Evolutionary conservation across 192 early-diverging fungal genomes (phyloP).

Genomic region (Coemansia brasiliensis): DNA sequence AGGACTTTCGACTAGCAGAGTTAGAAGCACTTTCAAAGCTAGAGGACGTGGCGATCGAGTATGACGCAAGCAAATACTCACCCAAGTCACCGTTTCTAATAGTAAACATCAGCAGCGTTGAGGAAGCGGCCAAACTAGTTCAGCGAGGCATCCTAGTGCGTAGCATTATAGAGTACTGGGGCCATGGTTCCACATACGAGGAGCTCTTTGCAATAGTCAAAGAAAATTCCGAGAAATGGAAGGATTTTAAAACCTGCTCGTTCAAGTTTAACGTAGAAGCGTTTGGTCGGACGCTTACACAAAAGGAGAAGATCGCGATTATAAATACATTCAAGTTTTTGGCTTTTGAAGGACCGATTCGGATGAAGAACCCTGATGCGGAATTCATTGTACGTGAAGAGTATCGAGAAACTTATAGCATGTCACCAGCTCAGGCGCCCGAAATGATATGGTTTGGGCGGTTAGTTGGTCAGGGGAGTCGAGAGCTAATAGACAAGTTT

Average conservation of each 20-base stretch:
- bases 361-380: slow-evolving; percentile 76
- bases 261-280: slow-evolving; percentile 78
- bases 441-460: slow-evolving; percentile 68
- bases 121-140: slow-evolving; percentile 71
- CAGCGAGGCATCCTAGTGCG: slow-evolving; percentile 80
- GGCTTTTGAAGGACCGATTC: slow-evolving; percentile 75
- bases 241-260: slow-evolving; percentile 55
- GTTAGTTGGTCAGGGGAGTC: slow-evolving; percentile 64
- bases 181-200: slow-evolving; percentile 60
- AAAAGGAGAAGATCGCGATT: slow-evolving; percentile 70
- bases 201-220: slow-evolving; percentile 63
- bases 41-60: slow-evolving; percentile 68
- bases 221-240: slow-evolving; percentile 60
- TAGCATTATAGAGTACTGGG: slow-evolving; percentile 79
- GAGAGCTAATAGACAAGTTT: slow-evolving; percentile 74
- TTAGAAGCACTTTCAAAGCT: slow-evolving; percentile 79
- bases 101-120: slow-evolving; percentile 67
- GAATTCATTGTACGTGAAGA: slow-evolving; percentile 79
- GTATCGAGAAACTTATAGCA: slow-evolving; percentile 35
- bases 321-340: slow-evolving; percentile 87
- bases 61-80: slow-evolving; percentile 62
- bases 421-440: too few species aligned
- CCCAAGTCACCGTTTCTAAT: slow-evolving; percentile 78
- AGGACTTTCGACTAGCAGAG: slow-evolving; percentile 78
- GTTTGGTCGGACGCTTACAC: slow-evolving; percentile 73